Evolutionary conservation across 2,329 filamentous ascomycete genomes (phyloP), one percentile per base, ranked within the genome.

Genomic region (Fonsecaea monophora): DNA sequence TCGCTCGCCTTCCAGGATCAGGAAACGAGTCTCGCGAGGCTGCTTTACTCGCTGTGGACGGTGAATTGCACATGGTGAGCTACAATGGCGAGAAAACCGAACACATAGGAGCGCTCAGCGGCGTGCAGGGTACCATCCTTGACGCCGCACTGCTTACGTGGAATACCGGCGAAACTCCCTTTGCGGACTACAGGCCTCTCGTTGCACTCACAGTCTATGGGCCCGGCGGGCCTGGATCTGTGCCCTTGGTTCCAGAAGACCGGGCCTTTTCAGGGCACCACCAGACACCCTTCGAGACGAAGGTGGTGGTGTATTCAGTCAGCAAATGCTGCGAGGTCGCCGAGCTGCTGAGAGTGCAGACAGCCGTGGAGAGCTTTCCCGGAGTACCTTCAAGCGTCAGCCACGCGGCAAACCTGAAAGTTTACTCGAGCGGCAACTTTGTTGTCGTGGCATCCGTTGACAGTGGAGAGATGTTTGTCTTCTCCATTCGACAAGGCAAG

Each of bases 391-490:
- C 60, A 25, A 18, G 40, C 37, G 21, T 50, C 7, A 48, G 25
- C 25, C 42, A 86, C 0, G 85, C 86, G 4, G 92, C 92, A 30
- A 88, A 91, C 32, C 84, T 97, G 66, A 88, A 86, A 53, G 82
- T 97, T 62, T 87, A 90, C 73, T 89, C 90, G 10, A 90, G 91
- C 72, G 87, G 86, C 4, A 90, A 88, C 37, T 91, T 86, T 73
- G 75, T 97, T 42, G 84, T 89, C 2, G 82, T 97, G 37, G 87
- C 90, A 62, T 97, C 93, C 58, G 93, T 92, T 2, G 80, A 85
- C 25, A 97, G 92, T 58, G 94, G 94, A 12, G 94, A 98, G 79
- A 89, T 94, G 54, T 97, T 91, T 84, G 82, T 97, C 7, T 98
- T 89, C 85, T 76, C 82, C 37, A 69, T 77, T 61, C 72, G 68